Conservation (phyloP, 768 basidiomycete genomes). For the Boletus pseudopeckii region DNA sequence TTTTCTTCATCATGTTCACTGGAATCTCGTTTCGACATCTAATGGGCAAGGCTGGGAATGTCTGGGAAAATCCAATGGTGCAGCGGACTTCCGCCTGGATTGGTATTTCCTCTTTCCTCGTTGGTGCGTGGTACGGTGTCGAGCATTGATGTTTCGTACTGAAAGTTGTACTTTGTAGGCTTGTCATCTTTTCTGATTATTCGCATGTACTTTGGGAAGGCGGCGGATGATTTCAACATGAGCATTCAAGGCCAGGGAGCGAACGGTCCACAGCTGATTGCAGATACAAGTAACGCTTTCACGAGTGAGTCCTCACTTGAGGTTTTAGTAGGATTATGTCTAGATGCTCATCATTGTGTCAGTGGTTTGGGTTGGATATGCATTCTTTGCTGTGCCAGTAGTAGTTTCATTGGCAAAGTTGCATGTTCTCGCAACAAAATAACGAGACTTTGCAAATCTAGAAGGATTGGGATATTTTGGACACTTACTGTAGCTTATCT, state of each 20-base stretch:
- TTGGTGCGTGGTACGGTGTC: conserved; percentile 42
- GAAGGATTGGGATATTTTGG: not conserved
- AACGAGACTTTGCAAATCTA: conserved; percentile 11
- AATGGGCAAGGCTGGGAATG: conserved; percentile 49
- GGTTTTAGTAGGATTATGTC: not conserved
- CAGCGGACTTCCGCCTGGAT: conserved; percentile 68
- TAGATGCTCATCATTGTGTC: not conserved
- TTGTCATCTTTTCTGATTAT: conserved; percentile 66
- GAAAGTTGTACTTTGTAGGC: conserved; percentile 37
- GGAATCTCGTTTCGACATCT: conserved; percentile 64
- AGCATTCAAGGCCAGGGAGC: conserved; percentile 51
- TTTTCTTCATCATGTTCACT: conserved; percentile 67
- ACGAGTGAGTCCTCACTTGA: conserved; percentile 50
- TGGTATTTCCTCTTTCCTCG: conserved; percentile 72
- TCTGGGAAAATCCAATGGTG: conserved; percentile 54
- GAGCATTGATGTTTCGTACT: not conserved
- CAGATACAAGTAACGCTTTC: conserved; percentile 66
- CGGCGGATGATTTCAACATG: conserved; percentile 72
- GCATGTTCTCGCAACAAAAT: conserved; percentile 52
- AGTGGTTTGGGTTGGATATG: conserved; percentile 82
- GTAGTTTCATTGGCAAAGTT: conserved; percentile 66
- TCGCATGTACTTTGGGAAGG: conserved; percentile 80
- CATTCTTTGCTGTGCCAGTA: conserved; percentile 69
- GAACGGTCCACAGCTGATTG: conserved; percentile 57
- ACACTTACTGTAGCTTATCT: not conserved